Percentiles rank a stretch among this genome's conserved stretches.
Conservation (phyloP, 192 early-diverging fungal species). For the Linnemannia hyalina region DNA sequence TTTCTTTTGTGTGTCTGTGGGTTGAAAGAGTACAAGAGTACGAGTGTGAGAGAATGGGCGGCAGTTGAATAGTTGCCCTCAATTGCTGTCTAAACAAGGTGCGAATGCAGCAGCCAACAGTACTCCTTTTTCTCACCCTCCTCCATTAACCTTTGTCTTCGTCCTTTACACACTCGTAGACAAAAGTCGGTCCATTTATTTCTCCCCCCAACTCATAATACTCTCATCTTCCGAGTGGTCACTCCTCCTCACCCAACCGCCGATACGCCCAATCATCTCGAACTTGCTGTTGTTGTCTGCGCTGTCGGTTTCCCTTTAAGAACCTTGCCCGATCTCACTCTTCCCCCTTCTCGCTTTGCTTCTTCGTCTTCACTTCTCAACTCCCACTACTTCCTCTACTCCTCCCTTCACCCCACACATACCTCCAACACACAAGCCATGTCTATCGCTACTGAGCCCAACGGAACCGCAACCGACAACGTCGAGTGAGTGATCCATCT, state of each 20-base stretch:
- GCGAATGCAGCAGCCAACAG: neutral
- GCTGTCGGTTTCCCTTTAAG: neutral
- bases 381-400: neutral
- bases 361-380: neutral
- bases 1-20: neutral
- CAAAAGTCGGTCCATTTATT: neutral
- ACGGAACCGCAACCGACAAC: neutral
- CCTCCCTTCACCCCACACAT: neutral
- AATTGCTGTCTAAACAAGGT: neutral
- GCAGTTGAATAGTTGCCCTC: neutral
- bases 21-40: neutral
- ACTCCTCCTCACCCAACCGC: neutral
- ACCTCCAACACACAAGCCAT: neutral
- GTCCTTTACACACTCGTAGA: neutral
- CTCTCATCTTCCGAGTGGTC: neutral
- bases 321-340: neutral
- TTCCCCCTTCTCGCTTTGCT: neutral
- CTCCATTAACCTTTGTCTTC: neutral
- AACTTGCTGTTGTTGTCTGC: neutral
- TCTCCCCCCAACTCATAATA: neutral
- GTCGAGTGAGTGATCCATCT: conserved; percentile 8
- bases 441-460: neutral
- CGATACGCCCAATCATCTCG: conserved; percentile 1
- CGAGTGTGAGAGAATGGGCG: neutral
- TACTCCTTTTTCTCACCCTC: neutral